These are phyloP conservation scores for Ophiostoma piceae DNA, from an alignment of 2,329 filamentous ascomycete species.

Conservation along the genomic window DNA sequence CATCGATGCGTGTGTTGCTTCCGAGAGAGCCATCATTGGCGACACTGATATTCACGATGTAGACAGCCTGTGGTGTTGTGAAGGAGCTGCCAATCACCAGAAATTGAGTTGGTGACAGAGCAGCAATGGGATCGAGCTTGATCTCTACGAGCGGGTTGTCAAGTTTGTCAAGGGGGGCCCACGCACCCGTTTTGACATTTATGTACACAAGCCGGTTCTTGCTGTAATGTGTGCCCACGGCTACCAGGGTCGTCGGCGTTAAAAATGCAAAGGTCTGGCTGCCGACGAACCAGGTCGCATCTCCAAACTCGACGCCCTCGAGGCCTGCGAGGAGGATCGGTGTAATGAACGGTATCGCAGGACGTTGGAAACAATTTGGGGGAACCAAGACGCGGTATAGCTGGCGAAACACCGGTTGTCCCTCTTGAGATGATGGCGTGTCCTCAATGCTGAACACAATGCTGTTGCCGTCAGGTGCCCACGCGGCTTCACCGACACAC, in stretches of 20 bases:
- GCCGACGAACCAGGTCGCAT: constrained; percentile 30
- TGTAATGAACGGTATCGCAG: no score
- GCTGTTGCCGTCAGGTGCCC: constrained; percentile 43
- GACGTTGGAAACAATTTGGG: background rate
- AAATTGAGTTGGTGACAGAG: constrained; percentile 35
- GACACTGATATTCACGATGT: constrained; percentile 32
- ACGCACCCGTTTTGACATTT: constrained; percentile 35
- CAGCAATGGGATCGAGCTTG: constrained; percentile 34
- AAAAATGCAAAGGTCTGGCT: constrained; percentile 41
- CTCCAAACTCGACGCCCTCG: constrained; percentile 40
- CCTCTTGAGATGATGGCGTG: constrained; percentile 29
- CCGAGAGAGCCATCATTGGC: constrained; percentile 25
- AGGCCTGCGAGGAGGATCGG: constrained; percentile 29
- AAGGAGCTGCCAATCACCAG: constrained; percentile 38
- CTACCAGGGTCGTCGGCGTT: constrained; percentile 35
- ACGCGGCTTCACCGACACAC: constrained; percentile 47
- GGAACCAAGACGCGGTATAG: background rate
- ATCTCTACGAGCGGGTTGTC: constrained; percentile 30
- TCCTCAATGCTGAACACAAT: constrained; percentile 46
- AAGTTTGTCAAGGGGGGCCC: constrained; percentile 34
- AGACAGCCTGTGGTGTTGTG: constrained; percentile 34
- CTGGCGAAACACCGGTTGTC: constrained; percentile 1
- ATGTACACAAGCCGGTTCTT: constrained; percentile 37
- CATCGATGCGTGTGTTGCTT: no score
- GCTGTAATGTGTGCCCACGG: constrained; percentile 35